Percentiles rank a stretch among this genome's conserved stretches.
phyloP scores from a whole-genome alignment of 345 rosid genomes.

The Firmiana major region DNA sequence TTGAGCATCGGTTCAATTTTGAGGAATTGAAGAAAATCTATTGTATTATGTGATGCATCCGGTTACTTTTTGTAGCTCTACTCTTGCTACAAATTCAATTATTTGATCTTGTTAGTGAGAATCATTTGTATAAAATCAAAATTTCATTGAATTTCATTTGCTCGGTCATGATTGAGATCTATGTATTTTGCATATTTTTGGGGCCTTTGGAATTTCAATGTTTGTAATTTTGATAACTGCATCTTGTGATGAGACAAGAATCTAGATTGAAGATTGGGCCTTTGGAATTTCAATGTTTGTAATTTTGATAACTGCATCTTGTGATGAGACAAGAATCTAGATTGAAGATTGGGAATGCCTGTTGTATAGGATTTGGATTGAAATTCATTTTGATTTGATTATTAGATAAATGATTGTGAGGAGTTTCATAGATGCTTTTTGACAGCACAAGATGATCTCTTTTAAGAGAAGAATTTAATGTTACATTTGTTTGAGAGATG shows the following conservation, averaged over 20 bases:
- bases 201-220: neutral
- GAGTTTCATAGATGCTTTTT: neutral
- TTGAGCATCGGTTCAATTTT: neutral
- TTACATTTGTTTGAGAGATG: neutral
- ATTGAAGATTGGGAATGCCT: neutral
- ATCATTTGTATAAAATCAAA: neutral
- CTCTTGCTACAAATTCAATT: neutral
- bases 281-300: neutral
- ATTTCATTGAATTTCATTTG: neutral
- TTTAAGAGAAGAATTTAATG: neutral
- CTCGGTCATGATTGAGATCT: neutral
- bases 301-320: neutral
- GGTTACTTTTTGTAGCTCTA: neutral
- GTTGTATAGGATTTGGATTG: neutral
- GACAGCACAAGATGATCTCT: neutral
- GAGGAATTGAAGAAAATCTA: neutral
- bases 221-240: neutral
- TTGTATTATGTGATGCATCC: neutral
- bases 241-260: neutral
- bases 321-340: neutral
- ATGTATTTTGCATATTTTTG: neutral
- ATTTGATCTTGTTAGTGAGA: neutral
- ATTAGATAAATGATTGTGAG: neutral
- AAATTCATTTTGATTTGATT: neutral
- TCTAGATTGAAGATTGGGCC: neutral